phyloP scores from a whole-genome alignment of 1,284 basidiomycete species.

The Ustilago tritici region DNA sequence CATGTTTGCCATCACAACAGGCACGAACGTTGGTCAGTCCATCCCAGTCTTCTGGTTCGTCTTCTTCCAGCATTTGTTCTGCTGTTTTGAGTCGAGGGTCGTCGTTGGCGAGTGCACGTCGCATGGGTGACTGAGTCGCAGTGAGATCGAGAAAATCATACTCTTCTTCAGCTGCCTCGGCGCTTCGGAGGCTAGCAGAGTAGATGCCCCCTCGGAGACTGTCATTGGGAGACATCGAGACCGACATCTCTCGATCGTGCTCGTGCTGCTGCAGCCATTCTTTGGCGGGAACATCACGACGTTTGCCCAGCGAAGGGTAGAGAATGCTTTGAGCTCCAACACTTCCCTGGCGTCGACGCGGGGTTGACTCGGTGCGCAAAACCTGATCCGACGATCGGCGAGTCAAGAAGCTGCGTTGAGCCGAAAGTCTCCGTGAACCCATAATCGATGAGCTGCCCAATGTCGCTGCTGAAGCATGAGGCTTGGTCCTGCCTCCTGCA shows the following conservation, averaged over 20 bases:
- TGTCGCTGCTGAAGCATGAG: constrained; percentile 32
- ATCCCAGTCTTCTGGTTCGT: constrained; percentile 86
- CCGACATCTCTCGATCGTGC: constrained; percentile 43
- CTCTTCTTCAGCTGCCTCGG: constrained; percentile 27
- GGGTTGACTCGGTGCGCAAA: constrained; percentile 72
- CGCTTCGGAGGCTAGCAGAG: constrained; percentile 34
- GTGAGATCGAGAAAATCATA: constrained; percentile 49
- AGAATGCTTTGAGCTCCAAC: constrained; percentile 73
- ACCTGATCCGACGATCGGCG: constrained; percentile 66
- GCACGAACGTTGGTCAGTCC: constrained; percentile 80
- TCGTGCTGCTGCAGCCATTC: constrained; percentile 77
- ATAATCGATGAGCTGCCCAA: constrained; percentile 33
- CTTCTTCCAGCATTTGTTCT: constrained; percentile 73
- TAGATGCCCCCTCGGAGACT: constrained; percentile 33
- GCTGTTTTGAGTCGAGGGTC: constrained; percentile 62
- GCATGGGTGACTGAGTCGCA: constrained; percentile 42
- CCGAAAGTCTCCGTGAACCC: constrained; percentile 55
- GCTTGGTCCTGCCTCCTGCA: constrained; percentile 34
- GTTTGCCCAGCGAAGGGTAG: constrained; percentile 75
- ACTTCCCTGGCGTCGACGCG: constrained; percentile 80
- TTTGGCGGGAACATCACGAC: constrained; percentile 85
- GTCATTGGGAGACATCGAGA: constrained; percentile 40
- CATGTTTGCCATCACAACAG: constrained; percentile 91
- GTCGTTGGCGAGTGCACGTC: constrained; percentile 36
- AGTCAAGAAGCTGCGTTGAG: constrained; percentile 64